A percentile compares a stretch with the other conserved stretches of the same genome.
Evolutionary conservation across 768 basidiomycete genomes (phyloP).

Genomic region (Tricholoma saponaceum): DNA sequence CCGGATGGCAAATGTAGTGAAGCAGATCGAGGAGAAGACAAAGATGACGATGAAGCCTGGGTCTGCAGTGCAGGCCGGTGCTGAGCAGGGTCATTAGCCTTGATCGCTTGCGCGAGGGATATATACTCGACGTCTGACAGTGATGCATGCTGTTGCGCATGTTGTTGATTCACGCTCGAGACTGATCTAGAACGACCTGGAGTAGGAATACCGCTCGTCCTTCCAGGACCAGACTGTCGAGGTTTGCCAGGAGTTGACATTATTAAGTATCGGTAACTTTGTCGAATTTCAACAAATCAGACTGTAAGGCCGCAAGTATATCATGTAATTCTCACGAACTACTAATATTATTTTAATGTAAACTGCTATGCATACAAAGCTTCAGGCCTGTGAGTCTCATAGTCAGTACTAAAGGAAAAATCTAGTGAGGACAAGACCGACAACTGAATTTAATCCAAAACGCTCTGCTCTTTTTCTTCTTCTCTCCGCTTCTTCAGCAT

Average conservation of each 20-base stretch:
- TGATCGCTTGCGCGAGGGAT: conserved; percentile 73
- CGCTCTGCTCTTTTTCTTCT: conserved; percentile 62
- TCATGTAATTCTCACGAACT: no score
- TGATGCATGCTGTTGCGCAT: conserved; percentile 18
- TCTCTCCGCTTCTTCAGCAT: conserved; percentile 54
- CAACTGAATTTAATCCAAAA: conserved; percentile 35
- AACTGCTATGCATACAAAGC: no score
- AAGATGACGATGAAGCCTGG: conserved; percentile 38
- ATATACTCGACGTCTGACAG: conserved; percentile 51
- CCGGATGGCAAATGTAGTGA: conserved; percentile 45
- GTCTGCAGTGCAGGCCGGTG: conserved; percentile 45
- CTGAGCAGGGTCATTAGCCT: conserved; percentile 73
- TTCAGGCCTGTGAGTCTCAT: no score
- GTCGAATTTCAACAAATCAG: no score
- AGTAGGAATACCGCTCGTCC: conserved; percentile 50
- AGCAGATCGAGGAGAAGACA: conserved; percentile 40
- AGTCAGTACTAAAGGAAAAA: no score
- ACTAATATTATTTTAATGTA: no score
- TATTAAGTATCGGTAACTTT: background rate
- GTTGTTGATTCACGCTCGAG: conserved; percentile 46
- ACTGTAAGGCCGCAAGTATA: no score
- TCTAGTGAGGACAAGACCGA: no score
- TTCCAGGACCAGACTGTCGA: conserved; percentile 39
- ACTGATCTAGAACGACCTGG: conserved; percentile 68
- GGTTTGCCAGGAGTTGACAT: conserved; percentile 41